phyloP scores from a whole-genome alignment of 352 stramenopile species.

The Pythium aristosporum region DNA sequence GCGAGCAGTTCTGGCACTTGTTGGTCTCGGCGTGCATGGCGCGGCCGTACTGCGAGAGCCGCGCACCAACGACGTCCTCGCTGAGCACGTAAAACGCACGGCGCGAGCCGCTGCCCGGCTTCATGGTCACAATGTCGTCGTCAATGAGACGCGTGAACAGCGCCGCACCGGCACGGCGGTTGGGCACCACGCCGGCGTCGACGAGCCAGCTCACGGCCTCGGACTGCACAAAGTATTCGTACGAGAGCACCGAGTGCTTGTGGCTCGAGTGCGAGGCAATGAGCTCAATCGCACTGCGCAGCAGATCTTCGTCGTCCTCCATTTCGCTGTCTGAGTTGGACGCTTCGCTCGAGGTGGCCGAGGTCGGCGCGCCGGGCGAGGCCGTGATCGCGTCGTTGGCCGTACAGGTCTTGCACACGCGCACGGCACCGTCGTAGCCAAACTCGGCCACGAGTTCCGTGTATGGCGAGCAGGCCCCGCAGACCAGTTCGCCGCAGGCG shows the following conservation, averaged over 20 bases:
- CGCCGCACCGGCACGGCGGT: conserved; percentile 44
- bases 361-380: conserved; percentile 28
- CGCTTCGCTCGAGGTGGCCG: conserved; percentile 37
- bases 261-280: conserved; percentile 61
- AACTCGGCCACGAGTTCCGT: conserved; percentile 53
- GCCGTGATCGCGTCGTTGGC: conserved; percentile 11
- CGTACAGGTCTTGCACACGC: conserved; percentile 74
- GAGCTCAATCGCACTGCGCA: conserved; percentile 62
- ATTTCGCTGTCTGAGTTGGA: conserved; percentile 56
- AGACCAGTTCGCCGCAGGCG: conserved; percentile 77
- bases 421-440: conserved; percentile 67
- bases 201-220: conserved; percentile 83
- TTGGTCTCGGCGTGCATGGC: conserved; percentile 72
- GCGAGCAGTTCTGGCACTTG: conserved; percentile 82
- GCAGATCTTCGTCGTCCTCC: conserved; percentile 48
- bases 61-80: conserved; percentile 53
- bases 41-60: conserved; percentile 61
- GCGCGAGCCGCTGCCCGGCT: conserved; percentile 48
- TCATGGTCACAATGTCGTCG: conserved; percentile 68
- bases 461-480: conserved; percentile 67
- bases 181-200: conserved; percentile 62
- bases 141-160: conserved; percentile 71
- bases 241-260: conserved; percentile 75
- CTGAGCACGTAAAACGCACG: conserved; percentile 73
- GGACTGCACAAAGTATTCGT: conserved; percentile 85